Conservation (phyloP, 2,329 filamentous ascomycete species). For the Colletotrichum sp. region DNA sequence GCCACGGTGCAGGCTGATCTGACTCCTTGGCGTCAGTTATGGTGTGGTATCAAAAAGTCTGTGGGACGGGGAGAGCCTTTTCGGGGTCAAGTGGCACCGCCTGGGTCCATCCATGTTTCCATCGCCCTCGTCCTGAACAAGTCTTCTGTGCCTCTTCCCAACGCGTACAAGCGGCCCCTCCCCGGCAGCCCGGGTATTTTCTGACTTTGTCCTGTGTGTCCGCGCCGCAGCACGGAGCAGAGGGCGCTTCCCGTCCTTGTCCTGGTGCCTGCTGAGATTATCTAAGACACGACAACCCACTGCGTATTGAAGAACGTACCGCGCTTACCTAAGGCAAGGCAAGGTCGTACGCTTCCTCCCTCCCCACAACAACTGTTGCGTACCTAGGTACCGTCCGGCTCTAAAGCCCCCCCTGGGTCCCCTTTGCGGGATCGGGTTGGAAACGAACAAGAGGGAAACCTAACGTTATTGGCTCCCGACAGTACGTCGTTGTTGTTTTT, state of each 20-base stretch:
- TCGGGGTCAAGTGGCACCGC: constrained; percentile 18
- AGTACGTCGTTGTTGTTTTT: neutral
- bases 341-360: neutral
- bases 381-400: neutral
- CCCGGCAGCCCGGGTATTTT: constrained; percentile 18
- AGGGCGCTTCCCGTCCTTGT: neutral
- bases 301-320: neutral
- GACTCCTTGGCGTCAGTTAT: constrained; percentile 17
- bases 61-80: constrained; percentile 16
- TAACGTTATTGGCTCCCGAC: neutral
- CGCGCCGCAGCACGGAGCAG: neutral
- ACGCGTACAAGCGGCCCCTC: constrained; percentile 9
- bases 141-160: constrained; percentile 13
- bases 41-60: constrained; percentile 12
- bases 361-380: neutral
- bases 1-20: constrained; percentile 16
- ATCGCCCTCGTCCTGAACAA: neutral
- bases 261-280: neutral
- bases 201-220: neutral
- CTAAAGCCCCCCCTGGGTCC: neutral
- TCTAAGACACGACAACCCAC: neutral
- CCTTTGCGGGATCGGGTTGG: neutral
- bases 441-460: constrained; percentile 10
- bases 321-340: neutral
- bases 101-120: constrained; percentile 15